Conservation (phyloP, 768 basidiomycete genomes). For the Macrocybe gigantea region DNA sequence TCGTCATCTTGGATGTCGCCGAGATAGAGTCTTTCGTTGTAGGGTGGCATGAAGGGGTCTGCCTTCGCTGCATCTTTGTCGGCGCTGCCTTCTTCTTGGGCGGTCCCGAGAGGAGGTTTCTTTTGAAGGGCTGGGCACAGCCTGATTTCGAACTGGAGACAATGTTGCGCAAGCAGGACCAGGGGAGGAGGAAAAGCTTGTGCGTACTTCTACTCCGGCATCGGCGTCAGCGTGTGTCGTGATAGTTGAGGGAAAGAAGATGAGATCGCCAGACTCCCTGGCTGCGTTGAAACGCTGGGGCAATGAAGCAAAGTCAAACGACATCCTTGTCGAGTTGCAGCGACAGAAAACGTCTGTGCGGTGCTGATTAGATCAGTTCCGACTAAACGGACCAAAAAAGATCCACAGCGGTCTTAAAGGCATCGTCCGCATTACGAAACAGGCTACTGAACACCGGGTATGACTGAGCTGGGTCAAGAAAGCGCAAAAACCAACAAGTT, state of each 20-base stretch:
- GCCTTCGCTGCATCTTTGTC: constrained; percentile 17
- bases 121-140: constrained; percentile 81
- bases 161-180: too few relatives aligned
- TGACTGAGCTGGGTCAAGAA: not conserved
- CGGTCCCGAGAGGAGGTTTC: constrained; percentile 53
- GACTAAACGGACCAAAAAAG: too few relatives aligned
- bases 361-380: too few relatives aligned
- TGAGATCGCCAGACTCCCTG: constrained; percentile 54
- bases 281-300: constrained; percentile 55
- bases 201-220: constrained; percentile 44
- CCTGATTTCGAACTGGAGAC: constrained; percentile 73
- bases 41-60: constrained; percentile 88
- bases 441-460: too few relatives aligned
- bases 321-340: too few relatives aligned
- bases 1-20: constrained; percentile 69
- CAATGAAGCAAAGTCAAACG: constrained; percentile 33
- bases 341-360: too few relatives aligned
- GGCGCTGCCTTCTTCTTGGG: constrained; percentile 22
- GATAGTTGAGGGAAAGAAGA: constrained; percentile 74
- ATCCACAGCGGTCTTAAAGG: too few relatives aligned
- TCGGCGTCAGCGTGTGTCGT: constrained; percentile 54
- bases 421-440: too few relatives aligned
- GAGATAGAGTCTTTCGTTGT: constrained; percentile 66
- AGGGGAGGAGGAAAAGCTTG: too few relatives aligned
- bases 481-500: not conserved